A percentile compares a stretch with the other conserved stretches of the same genome.
These are phyloP conservation scores for Pistacia vera DNA, from an alignment of 345 rosid genomes.

Conservation along the genomic window DNA sequence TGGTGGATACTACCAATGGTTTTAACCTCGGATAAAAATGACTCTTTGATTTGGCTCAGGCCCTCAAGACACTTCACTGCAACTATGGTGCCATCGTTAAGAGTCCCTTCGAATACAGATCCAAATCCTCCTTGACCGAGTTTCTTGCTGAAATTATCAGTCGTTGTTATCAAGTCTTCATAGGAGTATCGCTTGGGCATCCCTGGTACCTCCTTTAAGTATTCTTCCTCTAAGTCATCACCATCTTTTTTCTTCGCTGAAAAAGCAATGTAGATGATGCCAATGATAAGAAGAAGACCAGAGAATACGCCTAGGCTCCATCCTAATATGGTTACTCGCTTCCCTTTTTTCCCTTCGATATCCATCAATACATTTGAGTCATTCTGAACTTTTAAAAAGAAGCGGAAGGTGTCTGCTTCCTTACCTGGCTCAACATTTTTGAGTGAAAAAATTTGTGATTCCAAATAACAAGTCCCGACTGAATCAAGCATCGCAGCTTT, in stretches of 20 bases:
- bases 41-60: neutral
- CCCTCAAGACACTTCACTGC: neutral
- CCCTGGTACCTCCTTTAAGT: neutral
- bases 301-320: neutral
- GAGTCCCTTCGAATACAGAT: neutral
- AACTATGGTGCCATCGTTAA: neutral
- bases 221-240: neutral
- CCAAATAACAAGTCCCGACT: neutral
- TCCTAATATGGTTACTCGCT: neutral
- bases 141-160: neutral
- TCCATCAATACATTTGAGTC: neutral
- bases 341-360: neutral
- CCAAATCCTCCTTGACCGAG: neutral
- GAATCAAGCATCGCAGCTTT: neutral
- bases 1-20: slow-evolving; percentile 1
- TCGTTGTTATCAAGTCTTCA: neutral
- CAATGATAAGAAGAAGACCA: neutral
- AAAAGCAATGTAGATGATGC: neutral
- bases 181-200: neutral
- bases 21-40: neutral
- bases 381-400: neutral
- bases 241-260: neutral
- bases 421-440: too few species aligned
- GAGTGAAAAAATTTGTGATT: neutral
- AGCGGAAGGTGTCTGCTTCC: neutral